These are phyloP conservation scores for Hygrophila difformis DNA, from an alignment of 257 asterid species.

Conservation along the genomic window DNA sequence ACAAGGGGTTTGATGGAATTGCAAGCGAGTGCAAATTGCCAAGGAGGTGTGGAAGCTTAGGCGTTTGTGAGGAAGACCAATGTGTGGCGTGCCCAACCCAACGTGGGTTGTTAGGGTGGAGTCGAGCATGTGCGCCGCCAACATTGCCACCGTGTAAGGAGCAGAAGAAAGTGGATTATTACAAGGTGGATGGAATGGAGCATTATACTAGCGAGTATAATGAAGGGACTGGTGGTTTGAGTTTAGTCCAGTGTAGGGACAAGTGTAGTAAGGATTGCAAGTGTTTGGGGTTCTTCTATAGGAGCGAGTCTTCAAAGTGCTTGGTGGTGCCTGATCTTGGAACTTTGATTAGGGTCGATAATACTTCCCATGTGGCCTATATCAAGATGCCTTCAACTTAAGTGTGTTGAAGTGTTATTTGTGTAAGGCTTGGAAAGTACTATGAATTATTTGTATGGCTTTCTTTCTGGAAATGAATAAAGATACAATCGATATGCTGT, in stretches of 20 bases:
- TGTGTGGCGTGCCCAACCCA: conserved; percentile 42
- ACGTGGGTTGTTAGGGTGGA: conserved; percentile 39
- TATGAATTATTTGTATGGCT: too few species aligned
- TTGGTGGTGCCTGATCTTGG: conserved; percentile 26
- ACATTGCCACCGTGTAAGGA: conserved; percentile 25
- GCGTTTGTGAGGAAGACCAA: conserved; percentile 29
- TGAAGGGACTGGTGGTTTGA: conserved; percentile 31
- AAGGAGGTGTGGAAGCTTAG: conserved; percentile 34
- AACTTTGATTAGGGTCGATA: background rate
- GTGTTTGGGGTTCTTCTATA: conserved; percentile 31
- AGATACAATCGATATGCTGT: too few species aligned
- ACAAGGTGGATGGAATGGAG: conserved; percentile 26
- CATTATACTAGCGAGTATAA: conserved; percentile 23
- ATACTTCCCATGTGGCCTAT: conserved; percentile 1
- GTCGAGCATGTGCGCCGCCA: conserved; percentile 28
- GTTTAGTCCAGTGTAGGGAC: conserved; percentile 20
- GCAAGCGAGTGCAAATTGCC: conserved; percentile 15
- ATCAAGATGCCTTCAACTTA: background rate
- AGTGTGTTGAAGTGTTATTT: too few species aligned
- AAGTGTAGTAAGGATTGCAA: conserved; percentile 26
- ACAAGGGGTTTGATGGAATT: background rate
- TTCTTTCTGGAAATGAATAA: too few species aligned
- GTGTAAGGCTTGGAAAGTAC: too few species aligned
- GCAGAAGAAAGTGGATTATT: conserved; percentile 19
- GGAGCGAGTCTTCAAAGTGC: conserved; percentile 23